A percentile compares a stretch with the other conserved stretches of the same genome.
These are phyloP conservation scores for Alternaria consortialis DNA, from an alignment of 2,329 filamentous ascomycete species.

Conservation along the genomic window DNA sequence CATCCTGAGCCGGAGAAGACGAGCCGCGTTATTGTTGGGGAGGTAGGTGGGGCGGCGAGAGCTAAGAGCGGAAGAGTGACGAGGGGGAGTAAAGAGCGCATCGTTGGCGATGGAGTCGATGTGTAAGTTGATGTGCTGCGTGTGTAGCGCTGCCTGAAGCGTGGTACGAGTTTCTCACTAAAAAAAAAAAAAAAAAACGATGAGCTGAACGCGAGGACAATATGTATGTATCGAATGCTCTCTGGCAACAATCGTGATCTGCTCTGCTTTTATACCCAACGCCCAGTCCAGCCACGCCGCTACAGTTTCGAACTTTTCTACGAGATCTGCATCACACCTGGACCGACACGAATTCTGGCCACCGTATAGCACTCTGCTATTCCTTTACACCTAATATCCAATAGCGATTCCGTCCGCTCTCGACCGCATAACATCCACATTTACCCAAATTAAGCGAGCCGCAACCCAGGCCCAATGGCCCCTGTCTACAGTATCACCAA, in stretches of 20 bases:
- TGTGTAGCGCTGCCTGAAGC: background rate
- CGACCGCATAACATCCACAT: slow-evolving; percentile 15
- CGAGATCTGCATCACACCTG: background rate
- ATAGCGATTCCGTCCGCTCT: slow-evolving; percentile 12
- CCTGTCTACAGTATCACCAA: background rate
- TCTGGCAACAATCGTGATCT: background rate
- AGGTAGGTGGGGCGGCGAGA: slow-evolving; percentile 29
- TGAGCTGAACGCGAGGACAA: background rate
- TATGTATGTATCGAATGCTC: background rate
- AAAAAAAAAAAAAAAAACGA: no score
- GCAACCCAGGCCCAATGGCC: background rate
- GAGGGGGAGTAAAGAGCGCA: slow-evolving; percentile 28
- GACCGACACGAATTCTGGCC: background rate
- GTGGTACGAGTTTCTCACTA: background rate
- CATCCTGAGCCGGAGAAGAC: slow-evolving; percentile 41
- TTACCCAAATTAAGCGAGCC: slow-evolving; percentile 32
- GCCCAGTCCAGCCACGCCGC: background rate
- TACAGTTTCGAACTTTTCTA: background rate
- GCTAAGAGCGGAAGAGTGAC: slow-evolving; percentile 22
- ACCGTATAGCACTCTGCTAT: slow-evolving; percentile 23
- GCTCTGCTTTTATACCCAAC: background rate
- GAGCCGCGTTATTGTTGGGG: slow-evolving; percentile 37
- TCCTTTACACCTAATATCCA: slow-evolving; percentile 28
- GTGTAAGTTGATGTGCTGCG: background rate
- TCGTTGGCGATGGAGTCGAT: slow-evolving; percentile 4